Conservation (phyloP, 139 green algal species). For the Picochlorum sp. region DNA sequence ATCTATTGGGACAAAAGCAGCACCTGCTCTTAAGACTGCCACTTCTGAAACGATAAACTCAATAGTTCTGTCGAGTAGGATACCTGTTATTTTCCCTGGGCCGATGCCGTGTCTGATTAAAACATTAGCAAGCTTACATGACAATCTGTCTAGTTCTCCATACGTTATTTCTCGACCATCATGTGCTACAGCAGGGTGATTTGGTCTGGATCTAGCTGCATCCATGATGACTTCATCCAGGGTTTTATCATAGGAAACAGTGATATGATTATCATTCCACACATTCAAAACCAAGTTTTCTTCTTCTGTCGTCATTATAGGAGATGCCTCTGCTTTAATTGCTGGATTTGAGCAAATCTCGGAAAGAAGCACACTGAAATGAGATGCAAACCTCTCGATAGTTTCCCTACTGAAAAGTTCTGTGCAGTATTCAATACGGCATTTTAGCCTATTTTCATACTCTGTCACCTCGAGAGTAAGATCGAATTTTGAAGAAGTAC, state of each 20-base stretch:
- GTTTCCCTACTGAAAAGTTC: background rate
- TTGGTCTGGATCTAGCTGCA: background rate
- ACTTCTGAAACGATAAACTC: slow-evolving; percentile 31
- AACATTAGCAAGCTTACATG: background rate
- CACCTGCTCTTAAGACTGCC: slow-evolving; percentile 24
- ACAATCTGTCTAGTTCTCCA: background rate
- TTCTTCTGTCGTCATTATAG: background rate
- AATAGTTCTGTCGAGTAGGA: slow-evolving; percentile 25
- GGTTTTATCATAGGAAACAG: background rate
- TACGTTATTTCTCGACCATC: background rate
- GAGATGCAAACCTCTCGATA: background rate
- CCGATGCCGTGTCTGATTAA: background rate
- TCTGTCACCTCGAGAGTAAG: background rate
- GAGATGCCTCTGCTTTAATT: background rate
- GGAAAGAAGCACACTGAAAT: background rate
- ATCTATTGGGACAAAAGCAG: slow-evolving; percentile 32
- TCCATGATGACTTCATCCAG: background rate
- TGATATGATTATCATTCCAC: background rate
- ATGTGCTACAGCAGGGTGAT: background rate
- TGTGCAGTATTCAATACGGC: background rate
- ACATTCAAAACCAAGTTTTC: background rate
- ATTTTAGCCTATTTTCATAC: background rate
- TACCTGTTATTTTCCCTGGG: slow-evolving; percentile 2
- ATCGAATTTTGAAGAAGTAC: background rate
- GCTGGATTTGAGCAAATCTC: background rate